A percentile compares a stretch with the other conserved stretches of the same genome.
Conservation (phyloP, 345 rosid species). For the Eucalyptus sp. region DNA sequence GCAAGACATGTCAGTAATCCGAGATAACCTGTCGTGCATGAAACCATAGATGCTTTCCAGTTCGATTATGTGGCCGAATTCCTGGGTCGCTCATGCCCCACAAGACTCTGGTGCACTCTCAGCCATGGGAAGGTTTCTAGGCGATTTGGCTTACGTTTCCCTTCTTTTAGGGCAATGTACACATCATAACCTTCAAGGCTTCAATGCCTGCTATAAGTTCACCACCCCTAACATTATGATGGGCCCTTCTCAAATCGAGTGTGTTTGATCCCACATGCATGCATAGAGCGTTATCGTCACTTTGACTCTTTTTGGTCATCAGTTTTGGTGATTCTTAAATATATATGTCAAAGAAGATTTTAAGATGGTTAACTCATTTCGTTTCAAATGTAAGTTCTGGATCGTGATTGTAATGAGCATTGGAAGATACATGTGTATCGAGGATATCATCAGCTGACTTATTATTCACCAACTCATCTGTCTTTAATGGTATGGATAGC, state of each 20-base stretch:
- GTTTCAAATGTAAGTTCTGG: background rate
- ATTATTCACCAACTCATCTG: background rate
- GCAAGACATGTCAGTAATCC: background rate
- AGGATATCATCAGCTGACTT: background rate
- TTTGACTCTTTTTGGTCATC: background rate
- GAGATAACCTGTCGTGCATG: background rate
- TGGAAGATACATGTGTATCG: fast-evolving
- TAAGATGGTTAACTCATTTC: background rate
- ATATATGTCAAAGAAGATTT: background rate
- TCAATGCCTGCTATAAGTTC: background rate
- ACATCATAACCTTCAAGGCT: background rate
- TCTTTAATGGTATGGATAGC: background rate
- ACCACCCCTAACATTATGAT: background rate
- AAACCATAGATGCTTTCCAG: background rate
- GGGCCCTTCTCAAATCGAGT: background rate
- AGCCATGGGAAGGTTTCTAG: background rate
- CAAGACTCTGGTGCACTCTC: background rate
- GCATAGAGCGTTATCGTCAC: background rate
- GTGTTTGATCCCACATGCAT: background rate
- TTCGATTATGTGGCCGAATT: background rate
- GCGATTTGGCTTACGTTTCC: background rate
- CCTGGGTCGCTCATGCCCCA: background rate
- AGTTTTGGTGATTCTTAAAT: background rate
- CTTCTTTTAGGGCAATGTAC: background rate
- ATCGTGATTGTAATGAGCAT: background rate